A percentile compares a stretch with the other conserved stretches of the same genome.
These are phyloP conservation scores for Fulvia fulva DNA, from an alignment of 2,329 filamentous ascomycete genomes.

Conservation along the genomic window DNA sequence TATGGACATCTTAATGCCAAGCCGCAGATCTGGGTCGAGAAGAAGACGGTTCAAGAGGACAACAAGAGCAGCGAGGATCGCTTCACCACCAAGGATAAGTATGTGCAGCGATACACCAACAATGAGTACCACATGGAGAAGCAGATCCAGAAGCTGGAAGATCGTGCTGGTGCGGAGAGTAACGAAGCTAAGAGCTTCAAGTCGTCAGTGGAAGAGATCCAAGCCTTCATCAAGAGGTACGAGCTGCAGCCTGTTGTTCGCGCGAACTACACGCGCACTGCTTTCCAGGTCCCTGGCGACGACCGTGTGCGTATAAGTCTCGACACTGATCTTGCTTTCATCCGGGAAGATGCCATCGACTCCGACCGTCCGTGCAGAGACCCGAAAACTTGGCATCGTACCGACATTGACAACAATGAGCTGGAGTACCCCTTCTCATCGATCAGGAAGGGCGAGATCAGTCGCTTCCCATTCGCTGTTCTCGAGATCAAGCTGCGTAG, in stretches of 20 bases:
- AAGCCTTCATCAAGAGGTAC: constrained; percentile 72
- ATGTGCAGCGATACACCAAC: constrained; percentile 79
- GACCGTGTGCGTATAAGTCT: constrained; percentile 87
- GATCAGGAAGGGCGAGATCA: constrained; percentile 87
- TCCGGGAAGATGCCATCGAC: constrained; percentile 72
- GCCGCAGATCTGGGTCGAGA: constrained; percentile 80
- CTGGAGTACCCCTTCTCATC: constrained; percentile 85
- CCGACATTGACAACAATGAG: constrained; percentile 76
- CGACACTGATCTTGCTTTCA: constrained; percentile 87
- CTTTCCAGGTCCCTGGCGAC: constrained; percentile 93
- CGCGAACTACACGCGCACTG: constrained; percentile 89
- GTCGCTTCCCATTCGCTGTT: constrained; percentile 82
- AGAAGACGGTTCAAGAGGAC: constrained; percentile 77
- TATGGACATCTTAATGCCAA: constrained; percentile 76
- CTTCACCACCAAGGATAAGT: constrained; percentile 89
- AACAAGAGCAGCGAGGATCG: constrained; percentile 74
- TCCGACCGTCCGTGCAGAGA: constrained; percentile 80
- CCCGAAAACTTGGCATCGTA: constrained; percentile 82
- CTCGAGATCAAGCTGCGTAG: constrained; percentile 81
- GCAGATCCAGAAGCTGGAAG: constrained; percentile 75
- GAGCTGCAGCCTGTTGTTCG: constrained; percentile 79
- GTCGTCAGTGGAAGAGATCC: constrained; percentile 69
- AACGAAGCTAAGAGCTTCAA: constrained; percentile 67
- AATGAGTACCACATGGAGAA: constrained; percentile 92
- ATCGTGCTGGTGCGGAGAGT: constrained; percentile 65